Base-by-base conservation (phyloP, 225 moss, liverwort and hornwort genomes). In the Marchantia paleacea region DNA sequence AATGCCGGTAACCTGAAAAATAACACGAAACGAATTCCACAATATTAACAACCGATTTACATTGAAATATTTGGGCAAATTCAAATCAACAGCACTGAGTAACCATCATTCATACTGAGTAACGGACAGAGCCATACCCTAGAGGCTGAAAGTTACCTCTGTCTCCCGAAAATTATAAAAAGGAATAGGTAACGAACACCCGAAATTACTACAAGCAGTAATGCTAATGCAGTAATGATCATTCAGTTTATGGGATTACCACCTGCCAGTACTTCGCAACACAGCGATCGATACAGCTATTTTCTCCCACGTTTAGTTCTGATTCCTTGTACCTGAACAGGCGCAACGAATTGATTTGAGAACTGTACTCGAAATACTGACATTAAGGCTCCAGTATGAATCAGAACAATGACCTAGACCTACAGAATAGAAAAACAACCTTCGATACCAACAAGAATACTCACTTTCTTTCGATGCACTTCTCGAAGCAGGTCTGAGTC, bases 251-350 rank as follows among this genome's bases (percentile, higher is more conserved):
- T 55, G 25, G 28, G 47, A 55, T 16, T 69, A 69, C 26, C 67
- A 96, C 95, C 94, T 96, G 96, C 96, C 96, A 96, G 83, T 96
- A 96, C 75, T 96, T 96, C 12, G 92, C 89, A 63, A 96, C 96
- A 79, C 96, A 96, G 30, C 94, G 94, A 84, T 96, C 96, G 29
- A 86, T 96, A 86, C 96, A 96, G 84, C 94, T 96, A 77, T 96
- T 96, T 79, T 94, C 94, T 73, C 93, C 97, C 28, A 94, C 91
- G 60, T 97, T 94, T 75, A 97, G 82, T 76, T 94, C 97, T 16
- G 93, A 92, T 52, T 97, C 94, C 84, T 94, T 97, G 79, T 94
- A 96, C 90, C 92, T 94, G 84, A 51, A 78, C 48, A 12, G 26
- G 75, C 14, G 12, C 7, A 75, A 8, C 16, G 28, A 9, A 76